Evolutionary conservation across 345 rosid species (phyloP).

Genomic region (Eucalyptus tenuipes): DNA sequence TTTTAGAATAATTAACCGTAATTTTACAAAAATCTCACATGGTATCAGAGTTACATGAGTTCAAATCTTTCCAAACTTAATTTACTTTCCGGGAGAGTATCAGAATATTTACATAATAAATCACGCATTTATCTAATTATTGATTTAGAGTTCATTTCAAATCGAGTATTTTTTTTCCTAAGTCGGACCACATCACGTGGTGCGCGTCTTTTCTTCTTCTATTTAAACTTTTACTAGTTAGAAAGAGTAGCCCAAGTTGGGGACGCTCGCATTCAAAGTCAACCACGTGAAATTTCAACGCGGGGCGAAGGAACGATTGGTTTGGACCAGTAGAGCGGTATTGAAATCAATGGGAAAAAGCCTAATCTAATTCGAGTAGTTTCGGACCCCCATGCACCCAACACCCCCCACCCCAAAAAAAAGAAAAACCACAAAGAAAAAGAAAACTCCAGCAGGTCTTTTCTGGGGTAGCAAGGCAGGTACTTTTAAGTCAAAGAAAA

Average conservation of each 20-base stretch:
- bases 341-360: background rate
- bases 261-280: background rate
- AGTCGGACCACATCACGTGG: background rate
- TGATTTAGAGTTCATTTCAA: too few species aligned
- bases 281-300: background rate
- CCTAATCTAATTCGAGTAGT: background rate
- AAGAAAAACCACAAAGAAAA: too few species aligned
- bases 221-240: too few species aligned
- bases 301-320: background rate
- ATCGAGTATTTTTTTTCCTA: background rate
- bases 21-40: fast-evolving
- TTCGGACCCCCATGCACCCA: background rate
- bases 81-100: fast-evolving
- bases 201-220: background rate
- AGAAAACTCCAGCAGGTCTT: background rate
- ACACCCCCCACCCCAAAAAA: too few species aligned
- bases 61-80: too few species aligned
- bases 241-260: background rate
- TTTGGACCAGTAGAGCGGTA: background rate
- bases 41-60: fast-evolving
- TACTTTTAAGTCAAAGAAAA: background rate
- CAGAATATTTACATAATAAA: fast-evolving
- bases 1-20: too few species aligned
- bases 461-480: background rate
- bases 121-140: too few species aligned